Evolutionary conservation across 129 eudicot genomes (phyloP), one percentile per base, ranked within the genome.

Genomic region (Flaveria bidentis): DNA sequence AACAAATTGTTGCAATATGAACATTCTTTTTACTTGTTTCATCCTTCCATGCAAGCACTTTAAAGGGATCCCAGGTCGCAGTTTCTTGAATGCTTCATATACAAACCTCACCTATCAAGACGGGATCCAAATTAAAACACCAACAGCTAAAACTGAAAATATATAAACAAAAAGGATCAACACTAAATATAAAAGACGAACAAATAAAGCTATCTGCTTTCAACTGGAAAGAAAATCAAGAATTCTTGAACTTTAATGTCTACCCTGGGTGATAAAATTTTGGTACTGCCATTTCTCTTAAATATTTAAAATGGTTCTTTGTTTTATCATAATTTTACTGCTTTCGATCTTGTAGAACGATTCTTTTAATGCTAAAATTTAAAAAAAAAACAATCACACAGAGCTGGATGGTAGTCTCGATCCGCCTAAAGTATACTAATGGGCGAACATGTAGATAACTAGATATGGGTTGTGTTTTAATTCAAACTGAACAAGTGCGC

Each of bases 21-120:
- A 90, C 76, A 79, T 81, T 65, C 99, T 78, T 71, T 72, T 88
- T 39, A 86, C 88, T 83, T 91, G 97, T 74, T 89, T 91, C 96
- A 91, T 89, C 84, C 91, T 91, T 89, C 96, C 97, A 82, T 94
- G 96, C 45, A 94, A 73, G 83, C 93, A 91, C 80, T 87, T 94
- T 82, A 94, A 71, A 9, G 99, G 96, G 41, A 94, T 89, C 22
- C 99, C 99, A 4, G 99, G 99, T 13, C 92, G 93, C n/a, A 94
- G 90, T 64, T 94, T 91, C 84, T 85, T 94, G 81, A 94, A 94
- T 61, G 96, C 86, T 82, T 89, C 96, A 61, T 72, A 85, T 5
- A 87, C 96, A 80, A 87, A 94, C 71, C 85, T 84, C 26, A 89
- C 99, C 99, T 94, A 74, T 63, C 41, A 55, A 58, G 42, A 17